A percentile compares a stretch with the other conserved stretches of the same genome.
Evolutionary conservation across 23 red algal genomes (phyloP).

Genomic region (Agarophyton chilense): DNA sequence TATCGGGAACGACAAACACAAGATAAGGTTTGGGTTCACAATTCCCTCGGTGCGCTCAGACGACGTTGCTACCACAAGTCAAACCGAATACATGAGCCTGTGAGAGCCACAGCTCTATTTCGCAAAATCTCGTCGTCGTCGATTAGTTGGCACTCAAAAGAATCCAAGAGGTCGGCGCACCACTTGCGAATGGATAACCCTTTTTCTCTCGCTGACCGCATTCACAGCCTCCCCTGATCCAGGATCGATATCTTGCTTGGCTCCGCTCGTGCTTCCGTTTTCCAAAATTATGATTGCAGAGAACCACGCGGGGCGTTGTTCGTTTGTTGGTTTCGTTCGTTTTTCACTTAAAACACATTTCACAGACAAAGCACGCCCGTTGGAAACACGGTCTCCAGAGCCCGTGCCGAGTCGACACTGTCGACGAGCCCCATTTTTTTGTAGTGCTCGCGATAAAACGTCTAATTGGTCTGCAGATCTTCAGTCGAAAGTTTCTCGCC

Average conservation of each 20-base stretch:
- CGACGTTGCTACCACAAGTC: neutral
- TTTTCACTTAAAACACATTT: constrained; percentile 22
- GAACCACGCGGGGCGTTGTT: neutral
- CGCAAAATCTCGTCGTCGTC: neutral
- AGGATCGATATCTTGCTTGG: neutral
- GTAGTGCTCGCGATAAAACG: neutral
- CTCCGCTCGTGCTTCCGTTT: neutral
- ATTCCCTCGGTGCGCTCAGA: neutral
- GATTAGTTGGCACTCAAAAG: neutral
- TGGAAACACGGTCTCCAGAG: too few relatives aligned
- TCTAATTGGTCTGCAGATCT: neutral
- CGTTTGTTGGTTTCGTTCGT: neutral
- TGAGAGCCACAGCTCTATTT: neutral
- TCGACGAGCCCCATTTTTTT: neutral
- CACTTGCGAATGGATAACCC: too few relatives aligned
- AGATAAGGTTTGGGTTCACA: too few relatives aligned
- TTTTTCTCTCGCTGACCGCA: neutral
- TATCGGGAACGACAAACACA: neutral
- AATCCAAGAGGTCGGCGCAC: too few relatives aligned
- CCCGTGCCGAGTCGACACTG: neutral
- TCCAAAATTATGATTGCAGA: neutral
- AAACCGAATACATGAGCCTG: neutral
- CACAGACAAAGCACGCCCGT: neutral
- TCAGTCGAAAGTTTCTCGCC: neutral
- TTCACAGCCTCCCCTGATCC: neutral